A percentile compares a stretch with the other conserved stretches of the same genome.
These are phyloP conservation scores for Fusarium stilboides DNA, from an alignment of 2,329 filamentous ascomycete genomes.

Conservation along the genomic window DNA sequence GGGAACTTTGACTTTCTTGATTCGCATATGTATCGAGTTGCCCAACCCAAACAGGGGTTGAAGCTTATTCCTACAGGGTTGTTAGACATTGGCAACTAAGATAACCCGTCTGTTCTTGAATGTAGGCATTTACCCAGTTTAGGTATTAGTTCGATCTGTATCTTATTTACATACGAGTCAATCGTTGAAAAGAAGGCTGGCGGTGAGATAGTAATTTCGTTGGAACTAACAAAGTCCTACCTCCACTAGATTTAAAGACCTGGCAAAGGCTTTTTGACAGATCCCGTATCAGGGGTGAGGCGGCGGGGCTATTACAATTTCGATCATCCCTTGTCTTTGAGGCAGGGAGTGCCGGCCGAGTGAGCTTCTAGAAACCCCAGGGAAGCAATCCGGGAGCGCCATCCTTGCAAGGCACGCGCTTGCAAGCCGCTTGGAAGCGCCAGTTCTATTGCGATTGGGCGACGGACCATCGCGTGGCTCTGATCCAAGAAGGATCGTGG, in stretches of 20 bases:
- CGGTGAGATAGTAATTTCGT: conserved; percentile 29
- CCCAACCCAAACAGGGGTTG: not conserved
- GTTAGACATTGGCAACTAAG: not conserved
- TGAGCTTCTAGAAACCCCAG: conserved; percentile 46
- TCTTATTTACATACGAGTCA: conserved; percentile 2
- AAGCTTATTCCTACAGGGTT: conserved; percentile 4
- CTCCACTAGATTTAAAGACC: conserved; percentile 25
- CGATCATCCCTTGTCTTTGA: conserved; percentile 9
- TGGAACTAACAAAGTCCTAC: conserved; percentile 11
- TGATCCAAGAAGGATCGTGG: conserved; percentile 43
- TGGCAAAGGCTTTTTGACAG: conserved; percentile 26
- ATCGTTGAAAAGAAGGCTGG: conserved; percentile 10
- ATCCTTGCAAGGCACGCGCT: conserved; percentile 47
- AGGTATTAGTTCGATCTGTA: too few species aligned
- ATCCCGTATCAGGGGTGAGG: conserved; percentile 22
- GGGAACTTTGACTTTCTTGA: not conserved
- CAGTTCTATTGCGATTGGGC: conserved; percentile 30
- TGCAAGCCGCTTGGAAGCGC: conserved; percentile 44
- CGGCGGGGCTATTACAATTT: conserved; percentile 26
- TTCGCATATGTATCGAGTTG: not conserved
- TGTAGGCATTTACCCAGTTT: too few species aligned
- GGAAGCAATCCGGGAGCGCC: conserved; percentile 26
- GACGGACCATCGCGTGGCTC: conserved; percentile 20
- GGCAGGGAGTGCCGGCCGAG: conserved; percentile 39
- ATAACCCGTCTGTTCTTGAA: not conserved